Percentiles rank a stretch among this genome's conserved stretches.
These are phyloP conservation scores for Globisporangium okanoganense DNA, from an alignment of 352 stramenopile species.

Conservation along the genomic window DNA sequence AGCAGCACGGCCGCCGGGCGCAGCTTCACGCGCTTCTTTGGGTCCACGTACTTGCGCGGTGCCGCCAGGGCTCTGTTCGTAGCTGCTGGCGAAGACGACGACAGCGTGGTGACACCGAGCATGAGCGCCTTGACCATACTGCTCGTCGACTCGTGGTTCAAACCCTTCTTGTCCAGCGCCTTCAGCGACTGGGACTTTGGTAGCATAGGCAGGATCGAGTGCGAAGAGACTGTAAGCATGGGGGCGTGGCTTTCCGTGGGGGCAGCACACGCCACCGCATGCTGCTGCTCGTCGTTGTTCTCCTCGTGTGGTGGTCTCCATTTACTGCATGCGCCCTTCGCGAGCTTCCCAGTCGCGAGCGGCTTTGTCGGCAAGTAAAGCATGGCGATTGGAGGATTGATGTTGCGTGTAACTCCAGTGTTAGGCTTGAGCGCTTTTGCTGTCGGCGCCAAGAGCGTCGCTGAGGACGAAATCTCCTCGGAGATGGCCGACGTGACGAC, in stretches of 20 bases:
- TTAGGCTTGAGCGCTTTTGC: conserved; percentile 25
- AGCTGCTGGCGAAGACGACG: conserved; percentile 11
- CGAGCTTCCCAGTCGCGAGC: conserved; percentile 23
- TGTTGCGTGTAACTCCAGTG: not conserved
- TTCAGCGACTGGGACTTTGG: not conserved
- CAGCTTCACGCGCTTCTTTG: conserved; percentile 18
- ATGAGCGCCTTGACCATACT: conserved; percentile 28
- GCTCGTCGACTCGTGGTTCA: conserved; percentile 19
- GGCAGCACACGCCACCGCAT: not conserved
- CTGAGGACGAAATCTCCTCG: not conserved
- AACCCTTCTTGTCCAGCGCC: not conserved
- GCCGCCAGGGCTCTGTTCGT: not conserved
- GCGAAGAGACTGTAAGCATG: conserved; percentile 10
- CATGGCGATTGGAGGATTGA: conserved; percentile 34
- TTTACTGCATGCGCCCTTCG: conserved; percentile 12
- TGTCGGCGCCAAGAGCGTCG: conserved; percentile 23
- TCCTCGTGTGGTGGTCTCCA: conserved; percentile 1
- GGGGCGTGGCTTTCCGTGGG: not conserved
- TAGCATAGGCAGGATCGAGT: conserved; percentile 17
- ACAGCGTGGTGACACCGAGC: conserved; percentile 19
- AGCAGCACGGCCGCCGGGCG: conserved; percentile 22
- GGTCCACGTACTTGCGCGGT: conserved; percentile 18
- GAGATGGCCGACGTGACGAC: conserved; percentile 33
- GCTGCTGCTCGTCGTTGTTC: not conserved
- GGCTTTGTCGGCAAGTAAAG: conserved; percentile 58